Evolutionary conservation across 129 eudicot species (phyloP), one percentile per base, ranked within the genome.

Genomic region (Escallonia rubra): DNA sequence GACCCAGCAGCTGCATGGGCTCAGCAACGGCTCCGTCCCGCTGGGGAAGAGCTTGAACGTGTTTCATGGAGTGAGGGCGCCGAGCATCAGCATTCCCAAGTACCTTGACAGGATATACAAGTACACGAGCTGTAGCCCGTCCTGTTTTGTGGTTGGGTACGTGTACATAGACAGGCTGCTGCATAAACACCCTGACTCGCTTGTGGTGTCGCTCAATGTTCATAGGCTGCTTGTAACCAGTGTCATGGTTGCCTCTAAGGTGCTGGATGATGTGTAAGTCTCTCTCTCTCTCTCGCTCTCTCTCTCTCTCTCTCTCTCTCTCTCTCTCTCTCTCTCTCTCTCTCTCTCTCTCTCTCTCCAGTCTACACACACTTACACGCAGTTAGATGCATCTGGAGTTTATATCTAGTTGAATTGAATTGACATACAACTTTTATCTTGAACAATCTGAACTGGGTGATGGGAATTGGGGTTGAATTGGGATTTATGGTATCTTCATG

Each of bases 131-230:
- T 92, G 98, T 61, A 92, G 96, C 65, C 98, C 98, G 6, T 84
- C 98, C 48, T 92, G 98, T 73, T 92, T 92, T 52, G 98, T 92
- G 82, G 91, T 88, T 38, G 98, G 94, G 16, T 92, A 81, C 68
- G 83, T 92, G 43, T 92, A 92, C 44, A 86, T 92, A 15, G 96
- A 88, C 68, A 79, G 96, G 73, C 64, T 92, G 82, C 79, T 83
- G 23, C 98, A 92, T 61, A 81, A 71, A 6, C 78, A 83, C 56
- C 98, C 98, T 5, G 87, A 86, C 56, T 81, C 93, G 13, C 79
- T 89, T 23, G 86, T 92, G 67, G 87, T 83, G 13, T 76, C 91
- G 3, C 79, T 92, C 70, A 92, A 92, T 80, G 91, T 92, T 72
- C 98, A 92, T 78, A 78, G 98, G 53, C 59, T 92, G 83, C 78